Base-by-base conservation (phyloP, 148 eudicot species). In the Nyssa sinensis region DNA sequence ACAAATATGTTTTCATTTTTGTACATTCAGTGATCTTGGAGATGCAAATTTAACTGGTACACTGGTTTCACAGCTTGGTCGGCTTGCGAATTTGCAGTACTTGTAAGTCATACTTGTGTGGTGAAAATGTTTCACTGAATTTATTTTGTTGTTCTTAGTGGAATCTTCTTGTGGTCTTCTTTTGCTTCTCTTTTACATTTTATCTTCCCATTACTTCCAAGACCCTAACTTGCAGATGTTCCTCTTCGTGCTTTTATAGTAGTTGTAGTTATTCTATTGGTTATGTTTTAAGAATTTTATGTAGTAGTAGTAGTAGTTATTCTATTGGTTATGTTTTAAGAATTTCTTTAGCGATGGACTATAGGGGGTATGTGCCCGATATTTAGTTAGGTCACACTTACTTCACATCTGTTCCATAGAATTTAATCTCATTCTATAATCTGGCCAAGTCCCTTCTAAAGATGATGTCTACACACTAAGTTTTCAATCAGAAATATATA, bases 61-160 rank as follows among this genome's bases (percentile, higher is more conserved):
- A 75, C 88, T 93, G 75, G 97, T 86, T 89, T 16, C 91, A 27
- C 83, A 80, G 79, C 98, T 93, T 76, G 98, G 97, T 67, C 82
- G 76, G 73, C 98, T 93, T 74, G 35, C 71, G 33, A 89, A 74
- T 70, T 88, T 93, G 79, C 89, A 93, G 65, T 89, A 86, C 79
- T 67, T 93, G 98, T 93, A 89, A 86, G 98, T 85, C 53, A 34
- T n/a, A n/a, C n/a, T n/a, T 62, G 28, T 41, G 51, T 27, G 3
- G 21, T 14, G 59, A 33, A 58, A 58, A 3, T 30, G 59, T 51
- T 55, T 70, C 39, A 32, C 28, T 55, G 3, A 19, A n/a, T 25
- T 25, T 19, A n/a, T 53, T 60, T 21, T 16, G 11, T 25, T 58
- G 49, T 58, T 34, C 27, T 35, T 2, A 17, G 25, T 11, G 4